phyloP scores from a whole-genome alignment of 257 asterid species.

The Primulina huaijiensis region DNA sequence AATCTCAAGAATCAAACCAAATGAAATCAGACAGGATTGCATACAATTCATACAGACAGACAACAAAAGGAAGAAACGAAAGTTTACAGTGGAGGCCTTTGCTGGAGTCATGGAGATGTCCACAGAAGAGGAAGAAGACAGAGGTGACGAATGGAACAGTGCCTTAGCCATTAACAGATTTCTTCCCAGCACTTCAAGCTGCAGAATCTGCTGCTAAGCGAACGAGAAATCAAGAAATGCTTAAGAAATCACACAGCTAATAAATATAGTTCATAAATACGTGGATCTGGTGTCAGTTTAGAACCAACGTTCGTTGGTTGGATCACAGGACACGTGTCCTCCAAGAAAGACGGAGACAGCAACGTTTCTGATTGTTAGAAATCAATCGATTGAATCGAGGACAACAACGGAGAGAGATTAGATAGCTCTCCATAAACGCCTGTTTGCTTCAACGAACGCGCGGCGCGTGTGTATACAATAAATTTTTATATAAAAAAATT shows the following conservation, averaged over 20 bases:
- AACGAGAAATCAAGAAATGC: background rate
- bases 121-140: background rate
- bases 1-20: background rate
- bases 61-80: background rate
- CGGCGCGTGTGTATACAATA: too few species aligned
- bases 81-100: background rate
- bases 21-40: background rate
- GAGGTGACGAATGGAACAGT: background rate
- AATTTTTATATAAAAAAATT: too few species aligned
- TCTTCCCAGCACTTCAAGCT: background rate
- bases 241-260: background rate
- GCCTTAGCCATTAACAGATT: background rate
- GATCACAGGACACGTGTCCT: background rate
- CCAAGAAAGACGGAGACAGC: background rate
- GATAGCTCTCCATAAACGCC: constrained; percentile 7
- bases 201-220: background rate
- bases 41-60: background rate
- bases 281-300: background rate
- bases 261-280: too few species aligned
- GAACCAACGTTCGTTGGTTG: background rate
- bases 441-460: constrained; percentile 3
- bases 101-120: background rate
- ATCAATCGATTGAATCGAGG: background rate
- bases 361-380: background rate
- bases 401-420: too few species aligned